Base-by-base conservation (phyloP, 2,329 filamentous ascomycete genomes). In the Epichloe sp. region DNA sequence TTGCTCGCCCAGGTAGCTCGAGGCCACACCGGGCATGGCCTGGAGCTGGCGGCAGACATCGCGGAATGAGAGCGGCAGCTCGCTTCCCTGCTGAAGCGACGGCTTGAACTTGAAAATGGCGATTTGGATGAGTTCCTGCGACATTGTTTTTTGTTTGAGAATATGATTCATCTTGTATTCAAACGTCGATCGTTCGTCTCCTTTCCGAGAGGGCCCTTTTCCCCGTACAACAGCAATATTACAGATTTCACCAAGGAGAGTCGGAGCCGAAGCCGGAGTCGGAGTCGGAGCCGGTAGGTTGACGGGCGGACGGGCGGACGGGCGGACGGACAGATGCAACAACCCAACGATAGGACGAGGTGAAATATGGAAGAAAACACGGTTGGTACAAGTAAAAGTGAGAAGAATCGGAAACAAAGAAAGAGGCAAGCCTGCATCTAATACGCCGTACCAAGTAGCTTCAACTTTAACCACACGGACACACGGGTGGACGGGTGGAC, bases 1-100 rank as follows among this genome's bases (percentile, higher is more conserved):
- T 36, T 65, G 61, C 7, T 58, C 60, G 53, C 68, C 68, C 41
- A 64, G 56, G 54, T 70, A 64, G 35, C 69, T 53, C 49, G 59
- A 58, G 48, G 55, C 49, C 48, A 66, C 59, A 56, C 66, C 66
- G 35, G 65, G 60, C 44, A 63, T 56, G 42, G 63, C 58, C 47
- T 62, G 61, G 19, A 67, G 59, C 43, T 56, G 53, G 48, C 59
- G 53, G 55, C 55, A 60, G 57, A 60, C 55, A 43, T 58, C 56
- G 50, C 58, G 54, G 49, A 54, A 54, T 1, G 52, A 54, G 1
- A 51, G 47, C 1, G 52, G 52, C 31, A 50, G 54, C 15, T 59
- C 53, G n/a, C 60, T 54, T 46, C 57, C 54, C 42, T 56, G 53
- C 38, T 61, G 57, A 47, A 60, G 58, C 40, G 55, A 47, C 19